Evolutionary conservation across 805 yeast genomes (phyloP), one percentile per base, ranked within the genome.

Genomic region (Candida tibetensis): DNA sequence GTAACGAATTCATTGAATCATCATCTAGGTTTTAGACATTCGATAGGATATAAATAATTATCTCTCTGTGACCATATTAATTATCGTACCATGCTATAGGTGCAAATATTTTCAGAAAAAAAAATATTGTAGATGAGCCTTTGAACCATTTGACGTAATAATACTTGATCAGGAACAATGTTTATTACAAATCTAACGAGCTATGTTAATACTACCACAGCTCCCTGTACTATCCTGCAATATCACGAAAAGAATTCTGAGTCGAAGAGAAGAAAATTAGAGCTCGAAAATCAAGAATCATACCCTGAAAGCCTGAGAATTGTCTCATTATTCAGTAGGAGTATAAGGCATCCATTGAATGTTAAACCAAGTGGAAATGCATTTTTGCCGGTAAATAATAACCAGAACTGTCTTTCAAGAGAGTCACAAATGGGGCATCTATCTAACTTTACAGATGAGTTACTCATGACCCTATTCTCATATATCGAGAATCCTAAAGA

Each of bases 351-450:
- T 52, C 95, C 95, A 1, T 59, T 85, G 21, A 82, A 83, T 35
- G 81, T 86, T 12, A 77, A 74, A 51, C 95, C 95, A 1, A 60
- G 75, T n/a, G 95, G 95, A 4, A 86, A 86, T 50, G 69, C 74
- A 3, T 59, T 76, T 17, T 51, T 81, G 16, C 55, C 58, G 19
- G 48, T 48, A n/a, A 40, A 51, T 23, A 38, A 46, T 1, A 32
- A 37, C 8, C 16, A 34, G 7, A 38, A 46, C 19, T 45, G 47
- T 4, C 46, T 46, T 2, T 31, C 54, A 12, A 47, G 53, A 28
- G 42, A 42, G 5, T 39, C 56, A 15, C 72, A 74, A 15, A 60
- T 83, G 57, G 95, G 95, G 0, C 40, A 47, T 4, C 66, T 87
- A 16, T 53, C 70, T 0, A 38, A 40, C 0, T 67, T 85, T 22